Evolutionary conservation across 805 yeast species (phyloP).

Genomic region (Candida patagonica): DNA sequence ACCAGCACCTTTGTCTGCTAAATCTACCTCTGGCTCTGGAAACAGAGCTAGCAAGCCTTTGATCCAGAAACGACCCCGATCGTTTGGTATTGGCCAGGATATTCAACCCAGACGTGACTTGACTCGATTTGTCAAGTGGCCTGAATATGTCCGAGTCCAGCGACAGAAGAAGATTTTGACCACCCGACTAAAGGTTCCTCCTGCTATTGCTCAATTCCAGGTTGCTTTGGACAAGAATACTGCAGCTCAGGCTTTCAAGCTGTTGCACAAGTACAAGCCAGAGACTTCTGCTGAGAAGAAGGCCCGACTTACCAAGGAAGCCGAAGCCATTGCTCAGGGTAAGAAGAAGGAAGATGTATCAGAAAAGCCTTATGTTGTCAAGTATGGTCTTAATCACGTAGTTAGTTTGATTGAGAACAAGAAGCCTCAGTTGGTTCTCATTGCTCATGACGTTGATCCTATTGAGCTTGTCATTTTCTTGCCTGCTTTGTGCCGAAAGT

Average conservation of each 20-base stretch:
- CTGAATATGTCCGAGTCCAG: constrained; percentile 95
- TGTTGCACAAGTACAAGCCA: constrained; percentile 98
- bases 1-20: constrained; percentile 94
- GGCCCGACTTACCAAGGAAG: constrained; percentile 98
- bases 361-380: constrained; percentile 92
- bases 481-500: constrained; percentile 98
- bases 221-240: constrained; percentile 97
- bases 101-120: constrained; percentile 95
- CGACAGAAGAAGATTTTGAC: constrained; percentile 96
- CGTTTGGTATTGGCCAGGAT: constrained; percentile 94
- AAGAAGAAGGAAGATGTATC: constrained; percentile 94
- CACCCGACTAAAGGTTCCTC: constrained; percentile 97
- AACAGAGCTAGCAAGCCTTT: constrained; percentile 62
- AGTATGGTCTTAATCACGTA: constrained; percentile 99
- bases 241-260: constrained; percentile 93
- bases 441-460: constrained; percentile 99
- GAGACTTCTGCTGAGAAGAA: constrained; percentile 96
- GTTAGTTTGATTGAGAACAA: constrained; percentile 95
- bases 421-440: constrained; percentile 94
- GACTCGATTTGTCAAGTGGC: constrained; percentile 98
- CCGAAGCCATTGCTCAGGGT: constrained; percentile 98
- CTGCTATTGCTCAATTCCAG: constrained; percentile 95
- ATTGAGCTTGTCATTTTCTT: constrained; percentile 94
- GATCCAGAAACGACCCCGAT: constrained; percentile 81
- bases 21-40: constrained; percentile 28